Evolutionary conservation across 2,329 filamentous ascomycete genomes (phyloP).

Genomic region (Intubia oerlemansii): DNA sequence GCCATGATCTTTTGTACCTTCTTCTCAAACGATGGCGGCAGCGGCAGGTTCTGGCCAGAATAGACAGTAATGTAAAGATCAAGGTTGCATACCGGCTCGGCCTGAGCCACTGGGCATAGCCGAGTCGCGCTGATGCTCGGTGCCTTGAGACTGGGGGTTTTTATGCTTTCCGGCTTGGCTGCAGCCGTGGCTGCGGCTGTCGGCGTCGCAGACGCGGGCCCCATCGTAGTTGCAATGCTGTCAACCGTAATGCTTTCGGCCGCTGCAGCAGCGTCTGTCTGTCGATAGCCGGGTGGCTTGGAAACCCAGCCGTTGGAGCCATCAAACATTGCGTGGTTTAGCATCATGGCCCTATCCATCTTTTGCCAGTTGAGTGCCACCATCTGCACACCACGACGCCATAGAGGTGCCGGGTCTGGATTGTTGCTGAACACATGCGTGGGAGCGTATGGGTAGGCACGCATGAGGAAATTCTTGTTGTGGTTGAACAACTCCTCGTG

Average conservation of each 20-base stretch:
- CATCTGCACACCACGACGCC: conserved; percentile 93
- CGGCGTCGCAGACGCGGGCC: neutral
- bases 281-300: conserved; percentile 56
- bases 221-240: conserved; percentile 5
- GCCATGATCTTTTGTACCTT: conserved; percentile 1
- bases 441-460: conserved; percentile 66
- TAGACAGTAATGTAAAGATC: conserved; percentile 50
- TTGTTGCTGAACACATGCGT: conserved; percentile 70
- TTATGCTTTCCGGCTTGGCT: no score
- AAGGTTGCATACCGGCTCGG: conserved; percentile 29
- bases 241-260: conserved; percentile 13
- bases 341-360: conserved; percentile 81
- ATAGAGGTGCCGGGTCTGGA: conserved; percentile 77
- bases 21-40: conserved; percentile 21
- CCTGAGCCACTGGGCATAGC: conserved; percentile 19
- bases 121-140: no score
- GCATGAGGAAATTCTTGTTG: conserved; percentile 74
- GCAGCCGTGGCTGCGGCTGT: neutral
- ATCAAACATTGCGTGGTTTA: conserved; percentile 96
- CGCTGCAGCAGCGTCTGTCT: conserved; percentile 14
- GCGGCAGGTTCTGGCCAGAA: conserved; percentile 52
- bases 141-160: no score
- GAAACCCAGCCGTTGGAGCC: conserved; percentile 66
- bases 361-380: conserved; percentile 96
- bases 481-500: conserved; percentile 64